These are phyloP conservation scores for Magnolia kwangsiensis DNA, from an alignment of 164 flowering plant genomes.

Conservation along the genomic window DNA sequence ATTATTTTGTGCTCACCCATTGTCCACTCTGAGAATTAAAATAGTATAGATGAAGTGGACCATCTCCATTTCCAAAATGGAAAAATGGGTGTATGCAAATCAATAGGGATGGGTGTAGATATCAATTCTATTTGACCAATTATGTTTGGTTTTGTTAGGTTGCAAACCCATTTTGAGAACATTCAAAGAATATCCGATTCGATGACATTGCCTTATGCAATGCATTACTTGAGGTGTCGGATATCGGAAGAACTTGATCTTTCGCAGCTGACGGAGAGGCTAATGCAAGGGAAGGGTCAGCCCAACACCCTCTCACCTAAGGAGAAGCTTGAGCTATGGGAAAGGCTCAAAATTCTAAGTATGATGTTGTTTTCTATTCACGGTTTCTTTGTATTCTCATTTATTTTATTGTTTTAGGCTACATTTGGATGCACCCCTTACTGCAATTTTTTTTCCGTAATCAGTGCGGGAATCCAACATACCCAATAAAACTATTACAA, in stretches of 20 bases:
- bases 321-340: slow-evolving; percentile 90
- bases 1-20: too few species aligned
- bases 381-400: neutral
- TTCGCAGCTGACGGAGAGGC: slow-evolving; percentile 48
- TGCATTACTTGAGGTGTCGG: slow-evolving; percentile 49
- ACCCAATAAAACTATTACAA: too few species aligned
- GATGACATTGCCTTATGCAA: slow-evolving; percentile 76
- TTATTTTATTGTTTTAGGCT: neutral
- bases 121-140: neutral
- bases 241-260: slow-evolving; percentile 70
- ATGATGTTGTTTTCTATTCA: slow-evolving; percentile 21
- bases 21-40: too few species aligned
- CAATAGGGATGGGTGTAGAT: too few species aligned
- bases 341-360: slow-evolving; percentile 76
- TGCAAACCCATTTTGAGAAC: slow-evolving; percentile 74
- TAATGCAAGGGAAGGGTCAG: slow-evolving; percentile 67
- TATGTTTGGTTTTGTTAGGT: slow-evolving; percentile 30
- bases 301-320: slow-evolving; percentile 45
- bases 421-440: neutral
- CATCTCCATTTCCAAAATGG: too few species aligned
- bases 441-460: neutral
- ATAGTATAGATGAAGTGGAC: too few species aligned
- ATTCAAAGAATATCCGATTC: slow-evolving; percentile 82
- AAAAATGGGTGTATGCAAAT: too few species aligned
- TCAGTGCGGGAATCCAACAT: too few species aligned